phyloP scores from a whole-genome alignment of 2,329 filamentous ascomycete species.

The Colletotrichum trifolii region DNA sequence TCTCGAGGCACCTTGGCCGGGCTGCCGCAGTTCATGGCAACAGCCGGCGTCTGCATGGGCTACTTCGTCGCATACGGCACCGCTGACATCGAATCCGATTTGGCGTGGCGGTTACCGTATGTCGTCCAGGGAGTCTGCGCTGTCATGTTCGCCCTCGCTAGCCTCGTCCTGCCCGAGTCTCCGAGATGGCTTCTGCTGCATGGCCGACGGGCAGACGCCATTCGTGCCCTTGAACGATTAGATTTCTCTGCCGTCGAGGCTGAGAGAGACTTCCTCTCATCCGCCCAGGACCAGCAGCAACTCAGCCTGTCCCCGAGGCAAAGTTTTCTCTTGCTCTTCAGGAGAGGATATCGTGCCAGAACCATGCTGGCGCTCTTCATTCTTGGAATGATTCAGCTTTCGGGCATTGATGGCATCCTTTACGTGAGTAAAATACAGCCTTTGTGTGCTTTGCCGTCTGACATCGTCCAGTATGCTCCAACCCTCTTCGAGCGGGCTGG shows the following conservation, averaged over 20 bases:
- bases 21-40: constrained; percentile 63
- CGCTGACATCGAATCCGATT: constrained; percentile 49
- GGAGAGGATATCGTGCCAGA: constrained; percentile 55
- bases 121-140: constrained; percentile 55
- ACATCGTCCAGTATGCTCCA: constrained; percentile 63
- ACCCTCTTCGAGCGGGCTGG: constrained; percentile 70
- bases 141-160: constrained; percentile 50
- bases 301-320: constrained; percentile 46
- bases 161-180: constrained; percentile 62
- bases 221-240: constrained; percentile 52
- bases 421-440: constrained; percentile 56
- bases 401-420: constrained; percentile 71
- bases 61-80: constrained; percentile 72
- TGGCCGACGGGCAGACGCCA: constrained; percentile 59
- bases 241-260: constrained; percentile 57
- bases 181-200: constrained; percentile 66
- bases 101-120: constrained; percentile 69
- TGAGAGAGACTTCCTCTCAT: constrained; percentile 57
- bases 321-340: constrained; percentile 47
- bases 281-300: constrained; percentile 40
- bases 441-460: background rate
- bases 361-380: constrained; percentile 66
- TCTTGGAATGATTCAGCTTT: constrained; percentile 69
- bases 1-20: constrained; percentile 62
- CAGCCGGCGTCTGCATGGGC: constrained; percentile 61